phyloP scores from a whole-genome alignment of 768 basidiomycete genomes.

The Cystoderma amianthinum region DNA sequence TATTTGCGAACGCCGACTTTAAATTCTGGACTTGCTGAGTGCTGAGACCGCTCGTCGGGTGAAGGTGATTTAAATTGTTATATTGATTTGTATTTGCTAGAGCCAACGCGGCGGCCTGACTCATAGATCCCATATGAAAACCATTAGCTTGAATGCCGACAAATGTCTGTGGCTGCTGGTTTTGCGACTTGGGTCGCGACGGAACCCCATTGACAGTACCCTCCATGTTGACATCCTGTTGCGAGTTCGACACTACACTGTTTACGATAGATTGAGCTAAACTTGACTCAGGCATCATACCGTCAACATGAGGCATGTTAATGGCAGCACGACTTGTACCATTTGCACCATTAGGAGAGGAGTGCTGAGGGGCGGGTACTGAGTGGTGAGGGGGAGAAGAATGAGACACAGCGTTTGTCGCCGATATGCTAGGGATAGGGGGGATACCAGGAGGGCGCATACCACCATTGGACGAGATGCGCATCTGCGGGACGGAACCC shows the following conservation, averaged over 20 bases:
- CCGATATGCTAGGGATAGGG: conserved; percentile 17
- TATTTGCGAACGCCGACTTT: conserved; percentile 46
- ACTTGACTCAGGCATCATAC: conserved; percentile 23
- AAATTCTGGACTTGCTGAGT: conserved; percentile 55
- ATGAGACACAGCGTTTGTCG: conserved; percentile 21
- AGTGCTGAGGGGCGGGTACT: conserved; percentile 20
- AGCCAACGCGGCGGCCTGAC: conserved; percentile 21
- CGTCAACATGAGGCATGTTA: conserved; percentile 40
- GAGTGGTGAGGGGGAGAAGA: conserved; percentile 28
- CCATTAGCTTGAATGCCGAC: conserved; percentile 31
- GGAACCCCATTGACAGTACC: conserved; percentile 14
- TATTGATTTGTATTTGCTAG: conserved; percentile 27
- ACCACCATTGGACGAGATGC: conserved; percentile 52
- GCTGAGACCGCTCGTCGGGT: conserved; percentile 33
- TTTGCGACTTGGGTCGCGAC: conserved; percentile 38
- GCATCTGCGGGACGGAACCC: conserved; percentile 44
- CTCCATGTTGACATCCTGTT: conserved; percentile 9
- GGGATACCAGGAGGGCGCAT: conserved; percentile 42
- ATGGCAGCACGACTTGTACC: conserved; percentile 33
- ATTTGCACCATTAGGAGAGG: conserved; percentile 26
- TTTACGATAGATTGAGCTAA: conserved; percentile 22
- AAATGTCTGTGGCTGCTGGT: conserved; percentile 26
- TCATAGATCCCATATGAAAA: conserved; percentile 40
- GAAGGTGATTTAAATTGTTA: conserved; percentile 24
- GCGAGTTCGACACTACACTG: conserved; percentile 20